Conservation (phyloP, 1,139 yeast species). For the Diutina catenulata region DNA sequence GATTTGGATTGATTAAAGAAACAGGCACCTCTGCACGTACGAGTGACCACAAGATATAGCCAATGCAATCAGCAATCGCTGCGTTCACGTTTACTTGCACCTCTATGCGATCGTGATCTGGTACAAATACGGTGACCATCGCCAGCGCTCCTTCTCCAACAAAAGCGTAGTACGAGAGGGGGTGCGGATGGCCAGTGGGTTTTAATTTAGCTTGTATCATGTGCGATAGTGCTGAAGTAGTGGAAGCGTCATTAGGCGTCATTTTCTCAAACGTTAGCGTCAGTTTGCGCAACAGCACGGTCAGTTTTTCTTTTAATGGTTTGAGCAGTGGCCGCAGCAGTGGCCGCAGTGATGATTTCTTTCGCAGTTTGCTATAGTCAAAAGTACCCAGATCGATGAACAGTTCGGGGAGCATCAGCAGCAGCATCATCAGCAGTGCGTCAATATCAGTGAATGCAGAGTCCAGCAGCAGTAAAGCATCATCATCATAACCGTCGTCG, state of each 20-base stretch:
- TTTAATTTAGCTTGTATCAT: slow-evolving; percentile 27
- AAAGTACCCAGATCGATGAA: slow-evolving; percentile 3
- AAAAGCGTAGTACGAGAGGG: slow-evolving; percentile 42
- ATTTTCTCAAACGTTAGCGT: slow-evolving; percentile 2
- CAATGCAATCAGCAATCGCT: slow-evolving; percentile 52
- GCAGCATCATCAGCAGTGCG: slow-evolving; percentile 6
- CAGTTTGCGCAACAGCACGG: not conserved
- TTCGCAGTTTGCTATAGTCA: not conserved
- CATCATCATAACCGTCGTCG: not conserved
- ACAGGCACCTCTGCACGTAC: slow-evolving; percentile 12
- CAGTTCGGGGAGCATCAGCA: slow-evolving; percentile 5
- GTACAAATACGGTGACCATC: slow-evolving; percentile 12
- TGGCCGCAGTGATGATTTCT: not conserved
- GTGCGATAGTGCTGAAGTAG: not conserved
- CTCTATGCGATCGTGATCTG: slow-evolving; percentile 18
- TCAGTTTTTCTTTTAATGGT: not conserved
- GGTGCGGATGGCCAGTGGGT: slow-evolving; percentile 30
- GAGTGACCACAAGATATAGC: slow-evolving; percentile 36
- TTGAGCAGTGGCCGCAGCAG: not conserved
- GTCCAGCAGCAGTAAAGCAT: slow-evolving; percentile 1
- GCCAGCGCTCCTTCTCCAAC: slow-evolving; percentile 26
- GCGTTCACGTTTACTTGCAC: slow-evolving; percentile 33
- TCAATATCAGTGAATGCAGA: slow-evolving; percentile 5
- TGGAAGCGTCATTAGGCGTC: not conserved
- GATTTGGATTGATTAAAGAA: slow-evolving; percentile 35